Conservation (phyloP, 768 basidiomycete genomes). For the Lactarius vividus region DNA sequence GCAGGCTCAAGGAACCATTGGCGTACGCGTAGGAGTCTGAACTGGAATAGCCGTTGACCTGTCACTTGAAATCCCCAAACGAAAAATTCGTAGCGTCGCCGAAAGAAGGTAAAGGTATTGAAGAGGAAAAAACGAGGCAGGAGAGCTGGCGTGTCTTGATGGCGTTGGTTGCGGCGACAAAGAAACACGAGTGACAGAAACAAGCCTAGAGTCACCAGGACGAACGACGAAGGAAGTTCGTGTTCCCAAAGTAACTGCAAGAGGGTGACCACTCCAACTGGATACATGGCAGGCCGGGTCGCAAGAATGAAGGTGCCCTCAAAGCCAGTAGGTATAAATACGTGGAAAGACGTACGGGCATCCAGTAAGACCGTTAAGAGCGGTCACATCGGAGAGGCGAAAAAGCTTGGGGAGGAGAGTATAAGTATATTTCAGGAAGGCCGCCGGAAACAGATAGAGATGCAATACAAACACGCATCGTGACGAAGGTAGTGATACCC, state of each 20-base stretch:
- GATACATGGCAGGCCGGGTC: constrained; percentile 37
- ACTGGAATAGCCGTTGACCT: constrained; percentile 64
- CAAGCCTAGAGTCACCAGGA: constrained; percentile 31
- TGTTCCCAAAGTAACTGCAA: constrained; percentile 27
- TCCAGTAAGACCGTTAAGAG: background rate
- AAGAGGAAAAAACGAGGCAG: constrained; percentile 59
- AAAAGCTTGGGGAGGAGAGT: constrained; percentile 1
- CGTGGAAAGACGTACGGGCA: background rate
- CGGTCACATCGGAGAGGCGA: background rate
- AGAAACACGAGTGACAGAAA: constrained; percentile 18
- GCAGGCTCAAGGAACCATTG: constrained; percentile 10
- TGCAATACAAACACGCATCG: constrained; percentile 14
- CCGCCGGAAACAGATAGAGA: constrained; percentile 8
- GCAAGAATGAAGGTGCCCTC: background rate
- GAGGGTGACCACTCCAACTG: constrained; percentile 42
- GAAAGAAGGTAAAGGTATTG: constrained; percentile 66
- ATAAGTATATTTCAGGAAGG: constrained; percentile 9
- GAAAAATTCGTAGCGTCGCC: constrained; percentile 66
- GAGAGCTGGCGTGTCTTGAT: constrained; percentile 45
- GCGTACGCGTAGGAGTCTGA: constrained; percentile 64
- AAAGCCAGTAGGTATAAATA: constrained; percentile 12
- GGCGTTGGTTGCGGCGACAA: constrained; percentile 6
- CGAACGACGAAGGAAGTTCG: constrained; percentile 21
- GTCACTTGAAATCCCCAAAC: constrained; percentile 69
- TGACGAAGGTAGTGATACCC: background rate